Conservation (phyloP, 805 yeast species). For the Lipomyces anomalus region DNA sequence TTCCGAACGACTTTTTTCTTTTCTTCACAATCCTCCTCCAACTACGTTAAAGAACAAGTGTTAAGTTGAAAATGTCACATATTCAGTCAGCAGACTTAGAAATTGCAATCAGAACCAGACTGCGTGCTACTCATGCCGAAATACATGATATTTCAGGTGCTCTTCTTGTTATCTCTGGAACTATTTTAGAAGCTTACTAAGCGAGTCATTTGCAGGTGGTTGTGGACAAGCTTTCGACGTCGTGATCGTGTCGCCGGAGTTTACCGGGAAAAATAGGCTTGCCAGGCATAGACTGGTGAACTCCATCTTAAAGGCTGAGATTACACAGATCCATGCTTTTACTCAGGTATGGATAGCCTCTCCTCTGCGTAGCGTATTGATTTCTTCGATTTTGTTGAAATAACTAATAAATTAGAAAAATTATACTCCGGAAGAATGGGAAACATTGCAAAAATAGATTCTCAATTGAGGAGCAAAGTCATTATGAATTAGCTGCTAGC, state of each 20-base stretch:
- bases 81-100: slow-evolving; percentile 39
- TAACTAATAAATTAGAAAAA: slow-evolving; percentile 26
- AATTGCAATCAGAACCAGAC: slow-evolving; percentile 46
- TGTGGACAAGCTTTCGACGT: slow-evolving; percentile 98
- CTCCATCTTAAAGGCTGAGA: slow-evolving; percentile 71
- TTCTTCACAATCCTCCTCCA: no score
- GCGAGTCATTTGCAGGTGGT: slow-evolving; percentile 49
- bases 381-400: background rate
- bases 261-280: slow-evolving; percentile 76
- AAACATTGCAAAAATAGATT: slow-evolving; percentile 19
- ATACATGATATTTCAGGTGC: slow-evolving; percentile 61
- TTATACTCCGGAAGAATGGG: slow-evolving; percentile 88
- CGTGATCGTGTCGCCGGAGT: slow-evolving; percentile 66
- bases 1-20: no score
- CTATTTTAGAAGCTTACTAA: background rate
- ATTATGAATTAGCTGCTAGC: no score
- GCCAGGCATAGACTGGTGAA: slow-evolving; percentile 86
- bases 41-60: no score
- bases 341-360: slow-evolving; percentile 62
- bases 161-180: slow-evolving; percentile 25
- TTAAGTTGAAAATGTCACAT: no score
- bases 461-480: slow-evolving; percentile 16
- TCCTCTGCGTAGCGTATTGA: background rate
- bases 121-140: slow-evolving; percentile 60
- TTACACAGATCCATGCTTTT: slow-evolving; percentile 85